Evolutionary conservation across 2,329 filamentous ascomycete species (phyloP).

Genomic region (Xylariomycetidae sp.): DNA sequence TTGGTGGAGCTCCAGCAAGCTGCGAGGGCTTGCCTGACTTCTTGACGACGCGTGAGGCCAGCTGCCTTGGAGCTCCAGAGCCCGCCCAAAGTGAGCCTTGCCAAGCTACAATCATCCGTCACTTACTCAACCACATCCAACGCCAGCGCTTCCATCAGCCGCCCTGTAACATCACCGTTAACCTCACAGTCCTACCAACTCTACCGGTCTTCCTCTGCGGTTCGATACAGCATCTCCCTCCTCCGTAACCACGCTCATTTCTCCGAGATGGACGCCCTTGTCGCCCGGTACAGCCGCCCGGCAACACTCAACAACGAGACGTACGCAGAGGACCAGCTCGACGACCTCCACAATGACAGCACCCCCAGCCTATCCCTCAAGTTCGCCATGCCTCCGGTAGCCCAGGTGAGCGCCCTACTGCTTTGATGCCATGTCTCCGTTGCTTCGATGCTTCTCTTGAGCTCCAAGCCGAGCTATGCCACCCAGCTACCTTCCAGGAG

Average conservation of each 20-base stretch:
- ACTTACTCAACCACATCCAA: conserved; percentile 7
- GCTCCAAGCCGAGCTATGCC: no score
- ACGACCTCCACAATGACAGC: conserved; percentile 64
- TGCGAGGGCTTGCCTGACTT: no score
- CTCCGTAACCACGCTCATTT: conserved; percentile 2
- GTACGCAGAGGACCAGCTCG: conserved; percentile 64
- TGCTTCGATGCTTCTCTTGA: neutral
- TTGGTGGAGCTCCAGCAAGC: neutral
- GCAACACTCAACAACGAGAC: conserved; percentile 66
- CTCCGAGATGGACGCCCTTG: conserved; percentile 76
- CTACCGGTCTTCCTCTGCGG: no score
- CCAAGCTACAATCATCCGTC: conserved; percentile 8
- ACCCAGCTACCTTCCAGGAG: no score
- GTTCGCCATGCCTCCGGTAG: conserved; percentile 90
- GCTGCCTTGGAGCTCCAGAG: conserved; percentile 20
- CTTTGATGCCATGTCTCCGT: no score
- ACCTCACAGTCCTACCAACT: neutral
- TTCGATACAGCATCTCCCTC: neutral
- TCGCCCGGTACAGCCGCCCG: conserved; percentile 83
- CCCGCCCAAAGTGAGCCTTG: conserved; percentile 5
- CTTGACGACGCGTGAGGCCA: conserved; percentile 24
- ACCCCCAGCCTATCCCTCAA: conserved; percentile 77
- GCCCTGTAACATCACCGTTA: conserved; percentile 10
- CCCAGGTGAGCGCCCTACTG: conserved; percentile 59
- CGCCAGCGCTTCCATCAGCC: conserved; percentile 4